phyloP scores from a whole-genome alignment of 495 filamentous ascomycete genomes.

The Annulohypoxylon moriforme region DNA sequence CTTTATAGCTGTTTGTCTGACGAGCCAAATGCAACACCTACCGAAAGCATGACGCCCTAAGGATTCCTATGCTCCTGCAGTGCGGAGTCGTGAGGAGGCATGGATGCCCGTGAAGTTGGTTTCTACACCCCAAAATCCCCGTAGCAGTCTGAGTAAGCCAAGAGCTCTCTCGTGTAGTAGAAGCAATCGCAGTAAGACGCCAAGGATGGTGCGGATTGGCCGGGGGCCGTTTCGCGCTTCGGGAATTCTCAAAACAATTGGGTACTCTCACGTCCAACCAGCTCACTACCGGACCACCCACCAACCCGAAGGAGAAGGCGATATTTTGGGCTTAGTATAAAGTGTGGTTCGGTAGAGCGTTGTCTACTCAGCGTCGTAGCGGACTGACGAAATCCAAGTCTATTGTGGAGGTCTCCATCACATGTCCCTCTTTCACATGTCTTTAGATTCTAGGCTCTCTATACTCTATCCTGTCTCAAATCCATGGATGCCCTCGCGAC shows the following conservation, averaged over 20 bases:
- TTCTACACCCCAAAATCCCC: slow-evolving; percentile 18
- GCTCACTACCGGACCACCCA: slow-evolving; percentile 27
- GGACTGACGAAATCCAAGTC: slow-evolving; percentile 31
- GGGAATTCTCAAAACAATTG: slow-evolving; percentile 22
- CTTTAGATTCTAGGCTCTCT: slow-evolving; percentile 31
- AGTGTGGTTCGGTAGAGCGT: slow-evolving; percentile 4
- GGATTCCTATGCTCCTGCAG: slow-evolving; percentile 28
- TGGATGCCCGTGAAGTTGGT: slow-evolving; percentile 11
- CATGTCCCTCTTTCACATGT: slow-evolving; percentile 36
- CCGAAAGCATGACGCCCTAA: slow-evolving; percentile 14
- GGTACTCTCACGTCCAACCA: slow-evolving; percentile 22
- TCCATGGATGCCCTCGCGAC: slow-evolving; percentile 8
- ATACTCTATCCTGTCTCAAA: slow-evolving; percentile 24
- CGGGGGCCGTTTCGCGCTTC: slow-evolving; percentile 5
- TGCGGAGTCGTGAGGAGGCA: slow-evolving; percentile 22
- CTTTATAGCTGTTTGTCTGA: slow-evolving; percentile 30
- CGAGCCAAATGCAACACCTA: slow-evolving; percentile 6
- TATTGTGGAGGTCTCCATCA: slow-evolving; percentile 20
- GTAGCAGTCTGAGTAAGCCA: slow-evolving; percentile 38
- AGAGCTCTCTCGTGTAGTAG: slow-evolving; percentile 20
- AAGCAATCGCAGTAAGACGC: slow-evolving; percentile 44
- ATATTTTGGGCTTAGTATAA: slow-evolving; percentile 33
- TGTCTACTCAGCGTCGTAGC: slow-evolving; percentile 34
- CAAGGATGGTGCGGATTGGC: slow-evolving; percentile 36
- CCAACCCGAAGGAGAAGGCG: slow-evolving; percentile 40